Percentiles rank a stretch among this genome's conserved stretches.
These are phyloP conservation scores for Xylariaceae sp. DNA, from an alignment of 2,329 filamentous ascomycete genomes.

Conservation along the genomic window DNA sequence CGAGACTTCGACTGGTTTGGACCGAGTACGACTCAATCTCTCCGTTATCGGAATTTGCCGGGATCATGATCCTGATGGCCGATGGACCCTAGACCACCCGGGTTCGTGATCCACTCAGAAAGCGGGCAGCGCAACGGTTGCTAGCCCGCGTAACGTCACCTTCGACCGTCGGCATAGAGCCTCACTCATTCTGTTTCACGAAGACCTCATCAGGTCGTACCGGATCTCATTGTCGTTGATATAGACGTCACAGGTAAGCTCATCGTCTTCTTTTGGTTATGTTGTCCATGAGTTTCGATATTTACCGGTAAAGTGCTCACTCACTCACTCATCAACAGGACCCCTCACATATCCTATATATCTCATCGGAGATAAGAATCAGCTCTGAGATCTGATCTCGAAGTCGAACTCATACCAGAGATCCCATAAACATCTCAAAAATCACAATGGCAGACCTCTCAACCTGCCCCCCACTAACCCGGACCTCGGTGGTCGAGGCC, in stretches of 20 bases:
- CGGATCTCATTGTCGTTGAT: not conserved
- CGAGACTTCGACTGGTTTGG: too few relatives aligned
- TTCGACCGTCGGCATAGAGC: too few relatives aligned
- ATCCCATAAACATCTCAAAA: too few relatives aligned
- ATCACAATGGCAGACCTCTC: constrained; percentile 47
- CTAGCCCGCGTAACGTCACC: not conserved
- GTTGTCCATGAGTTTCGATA: too few relatives aligned
- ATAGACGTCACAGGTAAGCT: not conserved
- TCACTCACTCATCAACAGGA: too few relatives aligned
- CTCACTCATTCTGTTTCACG: too few relatives aligned
- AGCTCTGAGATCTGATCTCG: not conserved
- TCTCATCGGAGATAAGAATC: too few relatives aligned
- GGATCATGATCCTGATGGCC: not conserved
- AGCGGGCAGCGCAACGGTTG: not conserved
- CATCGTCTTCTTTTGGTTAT: not conserved
- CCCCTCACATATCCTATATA: too few relatives aligned
- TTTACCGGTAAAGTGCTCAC: too few relatives aligned
- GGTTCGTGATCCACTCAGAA: constrained; percentile 6
- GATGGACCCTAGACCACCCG: too few relatives aligned
- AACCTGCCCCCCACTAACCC: constrained; percentile 60
- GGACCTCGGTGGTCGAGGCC: constrained; percentile 65
- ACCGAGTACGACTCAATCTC: not conserved
- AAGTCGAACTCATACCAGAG: not conserved
- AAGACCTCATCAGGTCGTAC: too few relatives aligned
- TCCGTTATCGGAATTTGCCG: constrained; percentile 14